A percentile compares a stretch with the other conserved stretches of the same genome.
Conservation (phyloP, 2,329 filamentous ascomycete species). For the Thermoascus crustaceus region DNA sequence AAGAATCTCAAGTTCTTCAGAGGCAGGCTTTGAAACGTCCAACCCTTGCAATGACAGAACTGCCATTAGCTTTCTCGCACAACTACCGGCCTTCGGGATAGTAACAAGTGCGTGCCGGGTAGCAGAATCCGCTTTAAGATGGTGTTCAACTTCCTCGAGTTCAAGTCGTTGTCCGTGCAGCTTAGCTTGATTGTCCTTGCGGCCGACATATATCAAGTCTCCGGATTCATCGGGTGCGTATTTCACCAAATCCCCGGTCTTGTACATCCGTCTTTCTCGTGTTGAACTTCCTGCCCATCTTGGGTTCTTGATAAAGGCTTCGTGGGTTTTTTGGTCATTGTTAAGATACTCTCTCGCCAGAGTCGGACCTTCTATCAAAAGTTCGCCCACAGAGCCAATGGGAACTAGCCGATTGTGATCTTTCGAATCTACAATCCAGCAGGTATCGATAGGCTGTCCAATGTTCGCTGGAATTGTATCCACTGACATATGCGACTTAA, state of each 20-base stretch:
- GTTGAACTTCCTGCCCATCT: slow-evolving; percentile 5
- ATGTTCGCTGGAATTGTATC: slow-evolving; percentile 11
- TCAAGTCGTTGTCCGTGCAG: slow-evolving; percentile 54
- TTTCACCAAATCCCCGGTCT: slow-evolving; percentile 13
- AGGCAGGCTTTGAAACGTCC: too few relatives aligned
- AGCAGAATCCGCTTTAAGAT: slow-evolving; percentile 7
- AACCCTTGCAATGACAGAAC: background rate
- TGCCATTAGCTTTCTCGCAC: slow-evolving; percentile 1
- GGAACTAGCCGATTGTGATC: slow-evolving; percentile 13
- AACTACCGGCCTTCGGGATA: background rate
- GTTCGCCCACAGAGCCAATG: slow-evolving; percentile 17
- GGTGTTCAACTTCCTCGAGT: slow-evolving; percentile 39
- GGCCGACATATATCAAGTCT: slow-evolving; percentile 32
- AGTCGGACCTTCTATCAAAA: slow-evolving; percentile 27
- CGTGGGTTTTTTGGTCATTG: slow-evolving; percentile 20
- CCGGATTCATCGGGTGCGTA: slow-evolving; percentile 24
- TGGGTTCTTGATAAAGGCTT: slow-evolving; percentile 15
- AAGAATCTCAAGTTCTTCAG: background rate
- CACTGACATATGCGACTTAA: slow-evolving; percentile 1
- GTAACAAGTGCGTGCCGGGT: slow-evolving; percentile 1
- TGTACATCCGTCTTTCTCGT: slow-evolving; percentile 36
- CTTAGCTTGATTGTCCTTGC: slow-evolving; percentile 55
- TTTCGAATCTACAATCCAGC: slow-evolving; percentile 20
- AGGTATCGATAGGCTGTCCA: slow-evolving; percentile 14
- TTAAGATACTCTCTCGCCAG: slow-evolving; percentile 30